Evolutionary conservation across 108 stramenopile species (phyloP).

Genomic region (Cyclotella choctawhatcheeana): DNA sequence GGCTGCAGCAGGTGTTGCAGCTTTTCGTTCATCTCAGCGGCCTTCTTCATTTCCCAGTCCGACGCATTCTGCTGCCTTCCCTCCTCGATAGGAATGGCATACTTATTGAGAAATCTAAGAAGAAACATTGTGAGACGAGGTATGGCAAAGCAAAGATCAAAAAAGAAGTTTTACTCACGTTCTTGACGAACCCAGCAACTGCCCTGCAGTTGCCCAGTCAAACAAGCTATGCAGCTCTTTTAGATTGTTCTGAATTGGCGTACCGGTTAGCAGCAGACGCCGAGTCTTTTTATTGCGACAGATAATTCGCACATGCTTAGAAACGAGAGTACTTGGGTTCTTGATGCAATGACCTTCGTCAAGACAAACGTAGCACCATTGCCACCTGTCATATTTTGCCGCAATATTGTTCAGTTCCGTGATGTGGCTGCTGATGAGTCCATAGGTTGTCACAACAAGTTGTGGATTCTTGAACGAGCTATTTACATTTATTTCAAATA

Average conservation of each 20-base stretch:
- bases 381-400: background rate
- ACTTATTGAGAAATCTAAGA: constrained; percentile 63
- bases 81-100: constrained; percentile 77
- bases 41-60: constrained; percentile 59
- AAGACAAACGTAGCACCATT: constrained; percentile 93
- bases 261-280: constrained; percentile 89
- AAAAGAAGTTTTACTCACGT: constrained; percentile 35
- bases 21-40: constrained; percentile 68
- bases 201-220: constrained; percentile 86
- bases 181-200: constrained; percentile 59
- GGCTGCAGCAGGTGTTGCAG: constrained; percentile 81
- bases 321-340: constrained; percentile 81
- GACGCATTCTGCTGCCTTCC: constrained; percentile 79
- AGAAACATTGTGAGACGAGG: no score
- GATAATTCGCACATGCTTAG: constrained; percentile 64
- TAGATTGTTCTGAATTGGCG: constrained; percentile 55
- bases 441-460: constrained; percentile 83
- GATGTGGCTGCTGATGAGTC: constrained; percentile 59
- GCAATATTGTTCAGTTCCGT: constrained; percentile 32
- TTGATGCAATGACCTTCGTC: constrained; percentile 98
- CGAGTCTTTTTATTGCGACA: constrained; percentile 55
- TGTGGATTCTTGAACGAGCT: constrained; percentile 51
- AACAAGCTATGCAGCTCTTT: constrained; percentile 94
- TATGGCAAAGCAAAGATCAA: background rate
- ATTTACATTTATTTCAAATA: background rate